Evolutionary conservation across 192 early-diverging fungal genomes (phyloP).

Genomic region (Coemansia sp.): DNA sequence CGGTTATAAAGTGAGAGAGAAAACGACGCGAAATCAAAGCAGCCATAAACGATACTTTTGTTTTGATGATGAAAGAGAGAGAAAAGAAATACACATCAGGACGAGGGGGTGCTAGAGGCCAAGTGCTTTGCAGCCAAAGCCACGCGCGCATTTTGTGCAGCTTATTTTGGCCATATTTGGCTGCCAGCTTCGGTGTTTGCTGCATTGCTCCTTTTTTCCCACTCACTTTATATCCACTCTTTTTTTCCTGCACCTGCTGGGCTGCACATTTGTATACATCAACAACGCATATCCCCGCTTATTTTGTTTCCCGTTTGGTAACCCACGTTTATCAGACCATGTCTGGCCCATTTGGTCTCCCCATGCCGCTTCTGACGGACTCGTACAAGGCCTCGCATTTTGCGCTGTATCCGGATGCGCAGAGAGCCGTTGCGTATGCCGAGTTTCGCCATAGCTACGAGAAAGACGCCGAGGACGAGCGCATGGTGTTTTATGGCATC

Average conservation of each 20-base stretch:
- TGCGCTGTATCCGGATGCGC: slow-evolving; percentile 71
- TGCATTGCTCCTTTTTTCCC: no score
- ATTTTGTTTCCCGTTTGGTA: neutral
- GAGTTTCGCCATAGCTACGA: slow-evolving; percentile 75
- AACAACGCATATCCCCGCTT: neutral
- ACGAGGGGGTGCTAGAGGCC: no score
- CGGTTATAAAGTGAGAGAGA: neutral
- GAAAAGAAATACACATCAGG: neutral
- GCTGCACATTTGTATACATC: no score
- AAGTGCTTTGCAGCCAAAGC: no score
- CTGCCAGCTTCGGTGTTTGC: no score
- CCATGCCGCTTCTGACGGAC: slow-evolving; percentile 73
- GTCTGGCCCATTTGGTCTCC: slow-evolving; percentile 57
- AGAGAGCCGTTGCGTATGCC: slow-evolving; percentile 74
- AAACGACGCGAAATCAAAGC: neutral
- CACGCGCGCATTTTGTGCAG: no score
- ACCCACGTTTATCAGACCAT: slow-evolving; percentile 20
- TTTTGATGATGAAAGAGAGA: neutral
- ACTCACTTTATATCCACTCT: no score
- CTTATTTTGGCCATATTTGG: no score
- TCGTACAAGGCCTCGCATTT: slow-evolving; percentile 83
- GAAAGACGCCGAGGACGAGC: slow-evolving; percentile 65
- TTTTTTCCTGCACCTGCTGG: no score
- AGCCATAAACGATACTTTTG: neutral
- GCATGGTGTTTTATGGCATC: slow-evolving; percentile 82